Percentiles rank a stretch among this genome's conserved stretches.
Conservation (phyloP, 2,329 filamentous ascomycete species). For the Thermothelomyces thermophilus region DNA sequence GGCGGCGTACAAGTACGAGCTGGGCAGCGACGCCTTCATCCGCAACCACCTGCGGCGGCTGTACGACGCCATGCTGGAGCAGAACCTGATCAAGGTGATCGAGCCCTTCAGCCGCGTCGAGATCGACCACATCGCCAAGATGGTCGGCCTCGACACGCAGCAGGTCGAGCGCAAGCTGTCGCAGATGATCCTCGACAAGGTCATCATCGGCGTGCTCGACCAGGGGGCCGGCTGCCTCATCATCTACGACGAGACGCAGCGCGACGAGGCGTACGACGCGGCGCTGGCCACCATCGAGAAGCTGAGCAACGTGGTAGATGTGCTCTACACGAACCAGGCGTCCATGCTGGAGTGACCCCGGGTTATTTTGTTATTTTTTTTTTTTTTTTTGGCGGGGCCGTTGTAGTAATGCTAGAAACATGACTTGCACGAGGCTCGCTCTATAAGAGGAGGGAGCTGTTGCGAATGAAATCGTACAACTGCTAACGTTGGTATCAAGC, state of each 20-base stretch:
- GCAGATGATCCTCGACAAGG: conserved; percentile 99
- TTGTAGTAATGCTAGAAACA: conserved; percentile 8
- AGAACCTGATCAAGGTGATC: conserved; percentile 99
- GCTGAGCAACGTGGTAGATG: conserved; percentile 93
- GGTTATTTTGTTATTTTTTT: too few species aligned
- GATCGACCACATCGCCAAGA: conserved; percentile 93
- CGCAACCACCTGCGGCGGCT: conserved; percentile 91
- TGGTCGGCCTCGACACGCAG: conserved; percentile 91
- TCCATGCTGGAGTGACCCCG: conserved; percentile 89
- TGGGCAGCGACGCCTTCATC: conserved; percentile 92
- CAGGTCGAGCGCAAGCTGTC: conserved; percentile 97
- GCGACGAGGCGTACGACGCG: conserved; percentile 89
- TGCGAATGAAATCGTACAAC: conserved; percentile 5
- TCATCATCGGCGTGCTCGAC: conserved; percentile 94
- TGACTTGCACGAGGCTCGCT: neutral
- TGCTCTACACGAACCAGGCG: conserved; percentile 95
- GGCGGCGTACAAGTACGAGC: conserved; percentile 83
- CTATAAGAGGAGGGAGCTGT: conserved; percentile 3
- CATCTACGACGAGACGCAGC: conserved; percentile 90
- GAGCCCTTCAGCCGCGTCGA: conserved; percentile 97
- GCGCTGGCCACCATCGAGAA: conserved; percentile 94
- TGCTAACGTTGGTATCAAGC: conserved; percentile 13
- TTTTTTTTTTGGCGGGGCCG: too few species aligned
- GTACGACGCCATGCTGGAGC: conserved; percentile 98
- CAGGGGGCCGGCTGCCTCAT: conserved; percentile 97